Evolutionary conservation across 345 rosid species (phyloP).

Genomic region (Cardamine resedifolia): DNA sequence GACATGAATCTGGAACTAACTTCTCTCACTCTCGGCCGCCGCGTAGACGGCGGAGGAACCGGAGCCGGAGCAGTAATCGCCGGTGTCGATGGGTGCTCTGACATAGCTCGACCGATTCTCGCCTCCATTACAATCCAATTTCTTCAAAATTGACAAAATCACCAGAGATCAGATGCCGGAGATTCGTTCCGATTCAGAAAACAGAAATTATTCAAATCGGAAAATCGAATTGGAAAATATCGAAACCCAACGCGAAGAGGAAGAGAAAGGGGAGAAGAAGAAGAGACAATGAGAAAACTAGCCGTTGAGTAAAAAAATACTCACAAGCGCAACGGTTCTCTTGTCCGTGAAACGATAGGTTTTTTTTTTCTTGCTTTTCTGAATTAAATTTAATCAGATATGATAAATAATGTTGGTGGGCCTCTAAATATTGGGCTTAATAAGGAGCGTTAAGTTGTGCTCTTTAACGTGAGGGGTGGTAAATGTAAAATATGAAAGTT

Average conservation of each 20-base stretch:
- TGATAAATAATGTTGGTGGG: constrained; percentile 10
- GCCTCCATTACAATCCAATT: constrained; percentile 27
- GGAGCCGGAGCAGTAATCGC: constrained; percentile 21
- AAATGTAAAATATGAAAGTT: background rate
- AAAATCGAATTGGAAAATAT: constrained; percentile 3
- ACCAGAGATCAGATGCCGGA: background rate
- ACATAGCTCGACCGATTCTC: constrained; percentile 16
- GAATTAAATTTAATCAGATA: constrained; percentile 3
- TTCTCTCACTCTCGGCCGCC: constrained; percentile 81
- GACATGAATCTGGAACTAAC: constrained; percentile 87
- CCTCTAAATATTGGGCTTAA: constrained; percentile 7
- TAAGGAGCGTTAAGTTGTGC: background rate
- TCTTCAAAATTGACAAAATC: background rate
- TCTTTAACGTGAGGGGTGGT: background rate
- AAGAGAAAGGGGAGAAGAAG: background rate
- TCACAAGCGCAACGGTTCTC: constrained; percentile 29
- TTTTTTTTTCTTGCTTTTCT: background rate
- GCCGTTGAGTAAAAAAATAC: constrained; percentile 27
- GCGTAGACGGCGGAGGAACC: constrained; percentile 48
- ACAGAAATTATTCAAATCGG: background rate
- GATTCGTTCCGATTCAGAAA: background rate
- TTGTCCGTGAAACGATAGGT: constrained; percentile 20
- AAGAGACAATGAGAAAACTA: constrained; percentile 16
- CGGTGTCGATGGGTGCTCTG: constrained; percentile 27
- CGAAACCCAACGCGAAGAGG: constrained; percentile 16